Percentiles rank a stretch among this genome's conserved stretches.
Evolutionary conservation across 2,329 filamentous ascomycete genomes (phyloP).

Genomic region (Coniella vitis): DNA sequence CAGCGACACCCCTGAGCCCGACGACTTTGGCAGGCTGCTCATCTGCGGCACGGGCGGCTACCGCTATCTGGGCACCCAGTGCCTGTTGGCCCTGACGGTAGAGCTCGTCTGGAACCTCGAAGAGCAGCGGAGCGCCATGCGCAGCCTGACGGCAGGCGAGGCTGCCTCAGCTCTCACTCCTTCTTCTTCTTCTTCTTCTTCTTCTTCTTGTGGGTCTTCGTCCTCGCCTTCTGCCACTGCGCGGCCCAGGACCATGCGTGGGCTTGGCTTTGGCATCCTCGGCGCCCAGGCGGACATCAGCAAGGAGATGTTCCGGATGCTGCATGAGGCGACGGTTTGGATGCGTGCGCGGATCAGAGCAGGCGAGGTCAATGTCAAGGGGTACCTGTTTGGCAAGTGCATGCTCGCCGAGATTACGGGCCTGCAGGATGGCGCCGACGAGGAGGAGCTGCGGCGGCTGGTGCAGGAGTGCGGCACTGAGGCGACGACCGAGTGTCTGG

Average conservation of each 20-base stretch:
- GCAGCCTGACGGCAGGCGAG: slow-evolving; percentile 5
- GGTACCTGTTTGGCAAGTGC: slow-evolving; percentile 35
- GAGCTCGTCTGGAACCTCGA: slow-evolving; percentile 41
- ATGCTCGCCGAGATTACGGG: slow-evolving; percentile 36
- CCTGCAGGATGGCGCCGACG: slow-evolving; percentile 28
- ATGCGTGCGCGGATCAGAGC: slow-evolving; percentile 32
- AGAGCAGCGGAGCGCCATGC: slow-evolving; percentile 31
- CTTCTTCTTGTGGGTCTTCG: too few relatives aligned
- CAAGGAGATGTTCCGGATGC: slow-evolving; percentile 33
- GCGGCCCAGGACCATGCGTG: neutral
- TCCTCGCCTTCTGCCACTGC: neutral
- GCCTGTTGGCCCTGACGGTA: slow-evolving; percentile 35
- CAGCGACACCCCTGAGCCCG: slow-evolving; percentile 26
- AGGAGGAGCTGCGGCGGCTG: slow-evolving; percentile 26
- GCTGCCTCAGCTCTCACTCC: neutral
- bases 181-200: too few relatives aligned
- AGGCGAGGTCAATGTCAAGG: slow-evolving; percentile 51
- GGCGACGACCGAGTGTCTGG: slow-evolving; percentile 27
- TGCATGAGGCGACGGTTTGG: slow-evolving; percentile 37
- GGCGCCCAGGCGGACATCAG: slow-evolving; percentile 25
- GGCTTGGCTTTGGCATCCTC: slow-evolving; percentile 6
- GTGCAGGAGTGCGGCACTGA: slow-evolving; percentile 29
- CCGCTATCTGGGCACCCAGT: slow-evolving; percentile 34
- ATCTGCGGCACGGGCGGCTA: slow-evolving; percentile 35
- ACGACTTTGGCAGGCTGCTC: slow-evolving; percentile 33